Percentiles rank a stretch among this genome's conserved stretches.
phyloP scores from a whole-genome alignment of 2,329 filamentous ascomycete genomes.

The Eutypella sp. region DNA sequence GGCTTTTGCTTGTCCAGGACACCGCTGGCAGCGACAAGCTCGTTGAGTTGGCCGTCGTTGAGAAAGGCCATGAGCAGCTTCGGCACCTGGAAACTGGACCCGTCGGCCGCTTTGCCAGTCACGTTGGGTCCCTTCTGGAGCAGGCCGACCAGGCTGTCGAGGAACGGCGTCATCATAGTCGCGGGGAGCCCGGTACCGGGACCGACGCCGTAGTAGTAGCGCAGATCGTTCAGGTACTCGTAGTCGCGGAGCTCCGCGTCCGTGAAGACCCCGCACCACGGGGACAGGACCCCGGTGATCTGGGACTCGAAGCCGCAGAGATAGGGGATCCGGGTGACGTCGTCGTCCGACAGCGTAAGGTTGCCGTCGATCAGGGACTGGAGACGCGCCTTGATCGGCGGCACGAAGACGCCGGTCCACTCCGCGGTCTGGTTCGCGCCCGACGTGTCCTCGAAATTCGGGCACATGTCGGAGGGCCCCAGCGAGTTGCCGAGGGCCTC shows the following conservation, averaged over 20 bases:
- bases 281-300: slow-evolving; percentile 55
- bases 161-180: slow-evolving; percentile 57
- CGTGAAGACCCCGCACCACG: slow-evolving; percentile 59
- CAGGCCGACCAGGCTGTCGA: slow-evolving; percentile 47
- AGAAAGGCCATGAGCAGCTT: slow-evolving; percentile 57
- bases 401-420: slow-evolving; percentile 49
- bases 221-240: slow-evolving; percentile 63
- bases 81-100: slow-evolving; percentile 44
- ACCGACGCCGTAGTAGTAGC: slow-evolving; percentile 63
- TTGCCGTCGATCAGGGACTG: slow-evolving; percentile 48
- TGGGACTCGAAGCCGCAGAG: slow-evolving; percentile 69
- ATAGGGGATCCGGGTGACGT: slow-evolving; percentile 58
- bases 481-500: slow-evolving; percentile 56
- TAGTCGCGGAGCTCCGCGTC: slow-evolving; percentile 58
- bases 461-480: slow-evolving; percentile 58
- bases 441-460: slow-evolving; percentile 50
- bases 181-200: slow-evolving; percentile 49
- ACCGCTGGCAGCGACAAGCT: slow-evolving; percentile 54
- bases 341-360: slow-evolving; percentile 47
- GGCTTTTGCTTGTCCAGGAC: slow-evolving; percentile 53
- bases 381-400: slow-evolving; percentile 48
- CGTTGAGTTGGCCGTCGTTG: slow-evolving; percentile 62
- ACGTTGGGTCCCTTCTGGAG: slow-evolving; percentile 48
- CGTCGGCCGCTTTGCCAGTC: slow-evolving; percentile 41
- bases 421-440: slow-evolving; percentile 39